Percentiles rank a stretch among this genome's conserved stretches.
These are phyloP conservation scores for Ilyonectria mors-panacis DNA, from an alignment of 2,329 filamentous ascomycete species.

Conservation along the genomic window DNA sequence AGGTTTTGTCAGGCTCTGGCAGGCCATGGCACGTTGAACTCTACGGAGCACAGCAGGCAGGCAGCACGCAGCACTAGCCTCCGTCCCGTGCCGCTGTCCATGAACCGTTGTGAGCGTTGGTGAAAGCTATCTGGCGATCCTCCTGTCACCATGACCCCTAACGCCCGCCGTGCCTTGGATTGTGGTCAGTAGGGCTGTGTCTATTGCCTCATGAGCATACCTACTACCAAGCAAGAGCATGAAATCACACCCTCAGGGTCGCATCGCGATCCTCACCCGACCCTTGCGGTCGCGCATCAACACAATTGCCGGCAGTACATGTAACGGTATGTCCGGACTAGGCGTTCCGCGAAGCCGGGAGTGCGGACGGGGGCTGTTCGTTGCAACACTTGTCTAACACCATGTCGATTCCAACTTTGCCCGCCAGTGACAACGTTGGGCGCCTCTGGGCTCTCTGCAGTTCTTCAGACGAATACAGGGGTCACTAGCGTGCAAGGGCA, in stretches of 20 bases:
- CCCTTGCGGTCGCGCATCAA: slow-evolving; percentile 10
- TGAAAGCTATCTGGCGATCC: not conserved
- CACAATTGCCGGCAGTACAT: slow-evolving; percentile 28
- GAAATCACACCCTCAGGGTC: slow-evolving; percentile 12
- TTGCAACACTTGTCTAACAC: slow-evolving; percentile 9
- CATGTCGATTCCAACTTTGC: slow-evolving; percentile 1
- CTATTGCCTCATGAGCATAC: not conserved
- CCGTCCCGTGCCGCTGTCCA: not conserved
- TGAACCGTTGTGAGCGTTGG: not conserved
- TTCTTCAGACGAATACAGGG: slow-evolving; percentile 11
- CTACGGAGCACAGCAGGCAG: not conserved
- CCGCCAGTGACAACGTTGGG: not conserved
- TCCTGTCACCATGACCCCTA: slow-evolving; percentile 7
- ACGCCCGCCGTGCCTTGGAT: not conserved
- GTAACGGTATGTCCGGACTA: slow-evolving; percentile 17
- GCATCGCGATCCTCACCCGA: not conserved
- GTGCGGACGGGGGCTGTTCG: slow-evolving; percentile 1
- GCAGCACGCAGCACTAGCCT: not conserved
- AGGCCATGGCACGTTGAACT: slow-evolving; percentile 8
- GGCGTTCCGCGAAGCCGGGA: slow-evolving; percentile 23
- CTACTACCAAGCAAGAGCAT: not conserved
- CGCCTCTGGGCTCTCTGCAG: not conserved
- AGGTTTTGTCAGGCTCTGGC: not conserved
- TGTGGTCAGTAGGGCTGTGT: slow-evolving; percentile 10
- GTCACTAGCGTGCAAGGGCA: slow-evolving; percentile 6